Base-by-base conservation (phyloP, 2,329 filamentous ascomycete genomes). In the Elsinoe arachidis region DNA sequence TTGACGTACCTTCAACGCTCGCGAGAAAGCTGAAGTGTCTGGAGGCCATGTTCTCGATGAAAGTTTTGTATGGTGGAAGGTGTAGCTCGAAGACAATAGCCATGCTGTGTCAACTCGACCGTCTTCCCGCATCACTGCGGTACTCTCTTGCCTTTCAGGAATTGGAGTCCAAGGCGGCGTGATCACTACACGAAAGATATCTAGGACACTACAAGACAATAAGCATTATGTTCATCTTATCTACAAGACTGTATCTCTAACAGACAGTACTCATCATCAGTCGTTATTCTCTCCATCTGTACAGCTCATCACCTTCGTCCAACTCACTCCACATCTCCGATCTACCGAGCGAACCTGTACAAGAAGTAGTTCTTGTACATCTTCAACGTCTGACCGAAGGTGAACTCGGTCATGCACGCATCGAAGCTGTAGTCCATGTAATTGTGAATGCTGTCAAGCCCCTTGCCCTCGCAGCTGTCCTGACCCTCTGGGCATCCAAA, bases 361-460 rank as follows among this genome's bases (percentile, higher is more conserved):
- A 74, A 69, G 33, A 63, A 67, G 74, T 76, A 83, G 70, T 82
- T 74, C 62, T 67, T 75, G 61, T 73, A 69, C 74, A 82, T 81
- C 55, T 79, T 67, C 58, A 70, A 65, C 15, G 73, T 69, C 70
- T 82, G 80, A 38, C 72, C 69, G 1, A 68, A 63, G 5, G 79
- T 80, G 60, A 82, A 82, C 1, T 67, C 70, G 60, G 72, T 72
- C 65, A 82, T 81, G 61, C 80, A 82, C 17, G 71, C 73, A 70
- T 82, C 80, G 7, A 71, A 75, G 3, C 74, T 76, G 65, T 82
- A 82, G 66, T 83, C 80, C 80, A 83, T 83, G 63, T 78, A 82
- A 63, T 83, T 81, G 58, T 79, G 76, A 55, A 83, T 77, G 2
- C 76, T 70, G 66, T 83, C 80, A 12, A 72, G 55, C 0, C 76